A percentile compares a stretch with the other conserved stretches of the same genome.
Evolutionary conservation across 1,284 basidiomycete genomes (phyloP).

Genomic region (Mixia osmundae): DNA sequence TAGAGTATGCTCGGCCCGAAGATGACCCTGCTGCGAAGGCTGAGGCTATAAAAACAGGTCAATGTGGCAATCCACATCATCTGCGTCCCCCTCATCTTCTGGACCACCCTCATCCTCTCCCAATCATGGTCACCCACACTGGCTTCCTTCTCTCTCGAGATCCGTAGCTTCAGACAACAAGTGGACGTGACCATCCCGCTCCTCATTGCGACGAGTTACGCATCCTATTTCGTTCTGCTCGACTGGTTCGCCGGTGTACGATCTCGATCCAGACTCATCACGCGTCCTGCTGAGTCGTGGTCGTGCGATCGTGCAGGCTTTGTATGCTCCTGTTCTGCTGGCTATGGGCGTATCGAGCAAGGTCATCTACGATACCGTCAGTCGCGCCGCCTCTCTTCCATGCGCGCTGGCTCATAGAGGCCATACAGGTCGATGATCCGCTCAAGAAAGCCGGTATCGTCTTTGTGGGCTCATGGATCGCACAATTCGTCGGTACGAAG

Average conservation of each 20-base stretch:
- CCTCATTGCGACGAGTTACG: slow-evolving; percentile 11
- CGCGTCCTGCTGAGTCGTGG: not conserved
- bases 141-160: slow-evolving; percentile 4
- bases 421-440: slow-evolving; percentile 5
- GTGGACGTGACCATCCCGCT: slow-evolving; percentile 12
- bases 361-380: not conserved
- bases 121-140: slow-evolving; percentile 2
- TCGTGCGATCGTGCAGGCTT: not conserved
- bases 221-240: slow-evolving; percentile 17
- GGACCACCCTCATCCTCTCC: slow-evolving; percentile 13
- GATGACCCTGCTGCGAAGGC: slow-evolving; percentile 1
- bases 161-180: slow-evolving; percentile 5
- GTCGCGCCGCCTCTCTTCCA: not conserved
- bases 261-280: not conserved
- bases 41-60: not conserved
- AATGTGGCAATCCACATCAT: slow-evolving; percentile 9
- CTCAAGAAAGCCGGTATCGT: slow-evolving; percentile 9
- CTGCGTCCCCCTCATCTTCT: slow-evolving; percentile 17
- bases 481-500: slow-evolving; percentile 17
- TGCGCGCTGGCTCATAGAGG: not conserved
- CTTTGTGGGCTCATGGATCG: slow-evolving; percentile 16
- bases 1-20: slow-evolving; percentile 11
- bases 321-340: not conserved
- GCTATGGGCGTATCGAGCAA: not conserved
- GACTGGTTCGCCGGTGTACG: slow-evolving; percentile 15